Evolutionary conservation across 2,329 filamentous ascomycete genomes (phyloP).

Genomic region (Phyllosticta citrichinensis): DNA sequence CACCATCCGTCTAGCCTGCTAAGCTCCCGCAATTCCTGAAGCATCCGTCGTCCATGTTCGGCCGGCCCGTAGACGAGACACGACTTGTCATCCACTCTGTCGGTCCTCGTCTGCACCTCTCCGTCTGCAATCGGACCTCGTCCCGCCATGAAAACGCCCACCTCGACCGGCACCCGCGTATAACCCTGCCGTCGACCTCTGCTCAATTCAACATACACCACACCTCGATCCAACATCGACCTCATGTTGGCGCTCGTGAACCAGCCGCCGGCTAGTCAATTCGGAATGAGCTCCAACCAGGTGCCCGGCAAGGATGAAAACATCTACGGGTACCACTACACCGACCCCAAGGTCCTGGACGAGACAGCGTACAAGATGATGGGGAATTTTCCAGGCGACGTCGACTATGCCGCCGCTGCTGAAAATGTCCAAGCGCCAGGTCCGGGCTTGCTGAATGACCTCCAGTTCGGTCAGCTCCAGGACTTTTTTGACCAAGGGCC

Average conservation of each 20-base stretch:
- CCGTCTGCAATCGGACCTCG: background rate
- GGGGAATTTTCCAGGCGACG: background rate
- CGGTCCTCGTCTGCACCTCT: background rate
- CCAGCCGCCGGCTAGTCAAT: conserved; percentile 6
- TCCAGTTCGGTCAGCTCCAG: conserved; percentile 6
- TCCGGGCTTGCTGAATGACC: conserved; percentile 5
- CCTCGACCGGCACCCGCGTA: background rate
- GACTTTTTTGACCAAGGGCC: conserved; percentile 10
- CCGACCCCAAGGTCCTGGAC: background rate
- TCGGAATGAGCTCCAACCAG: conserved; percentile 11
- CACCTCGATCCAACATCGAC: background rate
- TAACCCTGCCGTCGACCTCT: background rate
- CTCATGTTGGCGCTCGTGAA: conserved; percentile 9
- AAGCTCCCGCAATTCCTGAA: background rate
- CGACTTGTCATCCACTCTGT: background rate
- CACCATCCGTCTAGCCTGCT: background rate
- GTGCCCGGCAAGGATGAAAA: conserved; percentile 8
- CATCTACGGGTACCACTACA: conserved; percentile 1
- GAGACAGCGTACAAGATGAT: background rate
- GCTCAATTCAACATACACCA: background rate
- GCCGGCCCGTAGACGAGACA: background rate
- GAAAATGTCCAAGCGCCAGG: conserved; percentile 7
- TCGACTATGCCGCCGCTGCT: conserved; percentile 7
- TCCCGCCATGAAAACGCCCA: background rate
- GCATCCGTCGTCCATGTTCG: background rate